Base-by-base conservation (phyloP, 495 filamentous ascomycete species). In the Tuber umbilicatum region DNA sequence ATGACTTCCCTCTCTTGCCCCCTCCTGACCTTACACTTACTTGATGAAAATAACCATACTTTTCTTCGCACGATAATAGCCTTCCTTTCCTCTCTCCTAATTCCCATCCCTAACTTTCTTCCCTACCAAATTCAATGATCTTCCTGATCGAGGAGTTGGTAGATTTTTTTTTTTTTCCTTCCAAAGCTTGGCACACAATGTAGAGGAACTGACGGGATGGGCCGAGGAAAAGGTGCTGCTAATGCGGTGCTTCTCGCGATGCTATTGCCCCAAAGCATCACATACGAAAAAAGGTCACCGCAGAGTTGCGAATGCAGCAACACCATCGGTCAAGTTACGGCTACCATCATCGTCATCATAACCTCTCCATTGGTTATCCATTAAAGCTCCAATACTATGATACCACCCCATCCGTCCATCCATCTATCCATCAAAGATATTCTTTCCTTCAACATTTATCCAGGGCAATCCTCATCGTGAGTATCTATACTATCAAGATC, bases 261-360 rank as follows among this genome's bases (percentile, higher is more conserved):
- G 0, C n/a, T 60, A 27, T 60, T 60, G 50, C 50, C 31, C 23
- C 23, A 60, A 60, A 27, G 50, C n/a, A 60, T 27, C 50, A 31
- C 50, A 31, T n/a, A 60, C 21, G 1, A 14, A 14, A 55, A 60
- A 60, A 60, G 5, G 50, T 60, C 50, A 55, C 47, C 23, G 47
- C 47, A 60, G 50, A 60, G 50, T 60, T 10, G 50, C 50, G n/a
- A n/a, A 60, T 27, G 50, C 50, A 60, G 10, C 50, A 60, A 27
- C 50, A 60, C 50, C 50, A 60, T 60, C 50, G 50, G 50, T n/a
- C 50, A 27, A 60, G 50, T 14, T 60, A 60, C n/a, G 31, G n/a
- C n/a, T n/a, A 60, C 50, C 50, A 60, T 60, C 50, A 60, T 60
- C 50, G n/a, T 60, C 50, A 27, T 31, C 50, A 60, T 14, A 60